Evolutionary conservation across 2,329 filamentous ascomycete genomes (phyloP), one percentile per base, ranked within the genome.

Genomic region (Pseudocercospora fuligena): DNA sequence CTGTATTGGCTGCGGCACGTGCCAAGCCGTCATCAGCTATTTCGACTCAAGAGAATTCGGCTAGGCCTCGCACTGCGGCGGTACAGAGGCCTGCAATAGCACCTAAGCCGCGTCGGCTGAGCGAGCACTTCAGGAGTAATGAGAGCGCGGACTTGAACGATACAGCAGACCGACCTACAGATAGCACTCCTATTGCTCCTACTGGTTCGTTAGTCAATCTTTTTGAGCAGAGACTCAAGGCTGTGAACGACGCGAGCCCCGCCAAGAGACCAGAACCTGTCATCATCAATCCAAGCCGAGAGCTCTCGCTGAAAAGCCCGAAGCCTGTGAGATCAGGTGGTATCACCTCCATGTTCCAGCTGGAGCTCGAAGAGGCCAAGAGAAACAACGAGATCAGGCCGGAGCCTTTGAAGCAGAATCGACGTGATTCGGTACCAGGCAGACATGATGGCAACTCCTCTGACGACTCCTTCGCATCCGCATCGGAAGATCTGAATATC

Each of bases 191-290:
- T 1, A 74, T 74, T 14, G 66, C 86, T 25, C 84, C 90, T 0
- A 89, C 90, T 0, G 87, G 83, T 2, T 86, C 88, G 4, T 81
- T 92, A 21, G 89, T 92, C 62, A 86, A 86, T 46, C 84, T 92
- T 80, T 92, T 92, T 70, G 90, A 93, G 78, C 81, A 84, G 69
- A 83, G 80, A 46, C 53, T 70, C 7, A 70, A 63, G 19, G 63
- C 54, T 46, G 54, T 40, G 29, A 53, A 54, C 51, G 73, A 73
- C 33, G 69, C 58, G 49, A 68, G n/a, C 43, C 29, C 61, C n/a
- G 64, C 36, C 65, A 66, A 53, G 61, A 69, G 51, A 60, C 66
- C 68, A 46, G 68, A 66, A 25, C 65, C 71, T 3, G 67, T 73
- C 43, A 62, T 72, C 11, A 64, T 69, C 53, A 68, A 71, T 63